A percentile compares a stretch with the other conserved stretches of the same genome.
Conservation (phyloP, 228 moss, liverwort and hornwort genomes). For the Sphagnum fallax region DNA sequence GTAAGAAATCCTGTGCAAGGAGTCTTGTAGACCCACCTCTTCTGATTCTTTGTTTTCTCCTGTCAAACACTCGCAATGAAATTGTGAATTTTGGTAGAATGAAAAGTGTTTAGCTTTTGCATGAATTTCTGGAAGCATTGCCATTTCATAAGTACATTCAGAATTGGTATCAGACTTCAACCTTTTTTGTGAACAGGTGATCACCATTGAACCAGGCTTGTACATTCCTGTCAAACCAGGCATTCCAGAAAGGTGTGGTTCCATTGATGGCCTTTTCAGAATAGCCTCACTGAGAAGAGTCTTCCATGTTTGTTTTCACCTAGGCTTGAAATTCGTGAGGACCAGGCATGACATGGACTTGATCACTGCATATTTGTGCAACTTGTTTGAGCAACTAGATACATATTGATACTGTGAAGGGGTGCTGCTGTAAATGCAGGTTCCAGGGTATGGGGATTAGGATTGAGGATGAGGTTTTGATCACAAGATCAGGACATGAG, state of each 20-base stretch:
- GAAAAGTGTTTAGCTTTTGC: background rate
- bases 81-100: background rate
- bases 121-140: too few relatives aligned
- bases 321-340: too few relatives aligned
- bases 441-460: slow-evolving; percentile 91
- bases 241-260: slow-evolving; percentile 68
- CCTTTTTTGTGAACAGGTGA: slow-evolving; percentile 40
- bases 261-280: background rate
- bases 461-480: slow-evolving; percentile 95
- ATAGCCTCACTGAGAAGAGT: background rate
- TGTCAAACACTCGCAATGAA: background rate
- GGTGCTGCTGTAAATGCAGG: slow-evolving; percentile 21
- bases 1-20: slow-evolving; percentile 24
- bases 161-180: too few relatives aligned
- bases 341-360: too few relatives aligned
- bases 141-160: too few relatives aligned
- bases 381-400: too few relatives aligned
- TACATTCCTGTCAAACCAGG: slow-evolving; percentile 66
- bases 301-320: background rate
- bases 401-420: too few relatives aligned
- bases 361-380: too few relatives aligned
- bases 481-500: slow-evolving; percentile 82
- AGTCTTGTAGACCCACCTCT: too few relatives aligned
- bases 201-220: slow-evolving; percentile 93
- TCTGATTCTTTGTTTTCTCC: background rate